Conservation (phyloP, 108 stramenopile genomes). For the Skeletonema costatum region DNA sequence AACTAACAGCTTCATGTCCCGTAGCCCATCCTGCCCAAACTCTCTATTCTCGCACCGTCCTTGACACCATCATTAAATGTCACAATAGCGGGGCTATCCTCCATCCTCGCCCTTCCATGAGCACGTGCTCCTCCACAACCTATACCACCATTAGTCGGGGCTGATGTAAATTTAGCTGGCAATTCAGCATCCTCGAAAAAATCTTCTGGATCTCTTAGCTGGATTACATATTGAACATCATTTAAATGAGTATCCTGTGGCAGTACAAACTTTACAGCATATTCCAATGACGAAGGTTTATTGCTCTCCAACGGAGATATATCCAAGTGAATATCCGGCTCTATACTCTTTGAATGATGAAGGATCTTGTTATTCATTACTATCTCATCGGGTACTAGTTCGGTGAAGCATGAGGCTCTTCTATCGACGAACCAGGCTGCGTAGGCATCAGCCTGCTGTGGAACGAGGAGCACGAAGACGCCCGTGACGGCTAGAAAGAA, state of each 20-base stretch:
- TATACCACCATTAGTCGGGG: too few relatives aligned
- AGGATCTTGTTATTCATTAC: slow-evolving; percentile 72
- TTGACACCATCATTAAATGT: neutral
- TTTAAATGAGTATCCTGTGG: slow-evolving; percentile 27
- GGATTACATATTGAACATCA: slow-evolving; percentile 68
- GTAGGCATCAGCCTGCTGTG: slow-evolving; percentile 8
- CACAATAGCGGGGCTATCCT: neutral
- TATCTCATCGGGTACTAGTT: slow-evolving; percentile 62
- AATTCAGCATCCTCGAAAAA: too few relatives aligned
- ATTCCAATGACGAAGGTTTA: neutral
- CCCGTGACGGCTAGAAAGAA: too few relatives aligned
- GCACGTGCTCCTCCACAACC: too few relatives aligned
- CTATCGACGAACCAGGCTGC: slow-evolving; percentile 50
- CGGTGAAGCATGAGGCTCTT: slow-evolving; percentile 39
- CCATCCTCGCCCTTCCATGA: too few relatives aligned
- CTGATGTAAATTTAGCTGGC: too few relatives aligned
- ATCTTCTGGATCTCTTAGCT: slow-evolving; percentile 35
- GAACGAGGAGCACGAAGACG: neutral
- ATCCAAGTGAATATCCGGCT: slow-evolving; percentile 52
- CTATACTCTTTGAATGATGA: slow-evolving; percentile 41
- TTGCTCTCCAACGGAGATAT: slow-evolving; percentile 20
- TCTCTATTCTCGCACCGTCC: slow-evolving; percentile 28
- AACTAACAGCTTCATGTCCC: slow-evolving; percentile 69
- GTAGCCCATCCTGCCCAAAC: slow-evolving; percentile 80
- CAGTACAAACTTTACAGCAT: slow-evolving; percentile 40